Evolutionary conservation across 495 filamentous ascomycete genomes (phyloP), one percentile per base, ranked within the genome.

Genomic region (Neurospora intermedia): DNA sequence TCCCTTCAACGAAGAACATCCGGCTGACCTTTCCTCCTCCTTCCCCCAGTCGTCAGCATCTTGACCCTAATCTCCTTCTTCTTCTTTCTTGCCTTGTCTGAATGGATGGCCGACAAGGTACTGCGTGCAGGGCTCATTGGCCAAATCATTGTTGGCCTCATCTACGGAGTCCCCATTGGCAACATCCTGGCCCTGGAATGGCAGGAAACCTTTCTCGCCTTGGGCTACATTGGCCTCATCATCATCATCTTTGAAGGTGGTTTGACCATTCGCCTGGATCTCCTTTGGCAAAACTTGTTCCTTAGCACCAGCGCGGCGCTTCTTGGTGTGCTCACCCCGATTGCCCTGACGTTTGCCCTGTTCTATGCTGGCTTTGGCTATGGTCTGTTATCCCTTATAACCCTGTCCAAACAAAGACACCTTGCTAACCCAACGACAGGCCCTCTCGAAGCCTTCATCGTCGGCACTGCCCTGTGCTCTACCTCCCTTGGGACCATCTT

Each of bases 401-500:
- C 40, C 40, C 9, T 11, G 10, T 41, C n/a, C n/a, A n/a, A n/a
- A n/a, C 40, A 3, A 41, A 41, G 2, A 41, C 40, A 41, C 4
- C 40, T 41, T 41, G 40, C 40, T 41, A 41, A 41, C 40, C 40
- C 9, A 41, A 41, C 9, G 40, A 41, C 40, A 41, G 87, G 82
- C 6, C 77, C 84, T 4, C 79, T 93, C 0, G 88, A 93, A 78
- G 85, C 87, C 7, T 97, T 94, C 79, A 88, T 92, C 4, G 89
- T 92, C 10, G 93, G 92, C 23, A 91, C 93, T 7, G 89, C 93
- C 2, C 83, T 96, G 8, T 93, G 89, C 75, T 89, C 90, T 4
- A 96, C 93, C 2, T 91, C 88, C 74, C 81, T 96, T 0, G 92
- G 93, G 6, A 95, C 92, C 0, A 96, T 91, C 0, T 95, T 94